Evolutionary conservation across 805 yeast species (phyloP).

Genomic region (Saccharomycopsis guyanensis): DNA sequence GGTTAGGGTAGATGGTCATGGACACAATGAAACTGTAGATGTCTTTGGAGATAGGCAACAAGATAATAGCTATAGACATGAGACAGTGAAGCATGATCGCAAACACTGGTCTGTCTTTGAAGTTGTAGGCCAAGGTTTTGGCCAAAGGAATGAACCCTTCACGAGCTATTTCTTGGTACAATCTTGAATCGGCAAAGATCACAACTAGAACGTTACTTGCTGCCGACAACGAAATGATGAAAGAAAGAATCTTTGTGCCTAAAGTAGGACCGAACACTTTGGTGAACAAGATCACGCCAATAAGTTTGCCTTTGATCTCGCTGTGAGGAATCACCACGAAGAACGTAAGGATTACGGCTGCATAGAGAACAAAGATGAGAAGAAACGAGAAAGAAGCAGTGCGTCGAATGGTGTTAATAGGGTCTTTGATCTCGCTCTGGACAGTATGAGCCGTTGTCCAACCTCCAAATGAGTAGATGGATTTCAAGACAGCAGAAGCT

Average conservation of each 20-base stretch:
- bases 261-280: constrained; percentile 43
- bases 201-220: constrained; percentile 58
- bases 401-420: constrained; percentile 44
- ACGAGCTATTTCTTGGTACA: constrained; percentile 55
- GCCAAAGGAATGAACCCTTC: constrained; percentile 56
- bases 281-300: constrained; percentile 50
- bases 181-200: constrained; percentile 49
- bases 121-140: constrained; percentile 41
- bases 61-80: constrained; percentile 22
- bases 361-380: constrained; percentile 40
- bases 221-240: constrained; percentile 49
- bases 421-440: constrained; percentile 53
- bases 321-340: constrained; percentile 45
- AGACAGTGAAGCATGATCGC: constrained; percentile 32
- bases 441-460: constrained; percentile 58
- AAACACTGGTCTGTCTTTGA: constrained; percentile 43
- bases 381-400: constrained; percentile 51
- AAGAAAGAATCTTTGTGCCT: constrained; percentile 46
- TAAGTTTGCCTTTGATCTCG: constrained; percentile 50
- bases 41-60: constrained; percentile 8
- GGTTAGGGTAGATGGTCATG: constrained; percentile 30
- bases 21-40: constrained; percentile 26
- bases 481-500: constrained; percentile 47
- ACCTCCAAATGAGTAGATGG: constrained; percentile 52
- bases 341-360: constrained; percentile 47